Evolutionary conservation across 306 rosid species (phyloP), one percentile per base, ranked within the genome.

Genomic region (Dalbergia cultrata): DNA sequence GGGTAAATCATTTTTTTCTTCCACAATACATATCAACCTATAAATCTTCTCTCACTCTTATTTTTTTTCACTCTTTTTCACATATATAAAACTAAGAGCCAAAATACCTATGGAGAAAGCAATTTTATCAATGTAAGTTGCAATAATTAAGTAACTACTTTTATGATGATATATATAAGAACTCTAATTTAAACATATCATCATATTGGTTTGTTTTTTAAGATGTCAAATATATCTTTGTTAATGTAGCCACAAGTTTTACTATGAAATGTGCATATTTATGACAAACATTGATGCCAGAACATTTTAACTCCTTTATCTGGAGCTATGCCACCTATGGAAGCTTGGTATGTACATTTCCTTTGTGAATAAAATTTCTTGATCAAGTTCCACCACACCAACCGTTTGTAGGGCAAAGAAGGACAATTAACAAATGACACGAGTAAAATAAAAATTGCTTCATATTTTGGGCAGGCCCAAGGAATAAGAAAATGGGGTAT

Each of bases 121-220:
- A 72, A 52, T 70, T 47, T 74, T 70, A 22, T 60, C 9, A 21
- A 54, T 54, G 60, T 8, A 54, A 54, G 60, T 17, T n/a, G 52
- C 69, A 66, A n/a, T 37, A 59, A 37, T 67, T 41, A 47, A 17
- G 70, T 63, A 31, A 39, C 21, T 58, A 16, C 4, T 61, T 61
- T 62, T 74, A 8, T 57, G 22, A 26, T 64, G 66, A 33, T 75
- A 34, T 21, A n/a, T 19, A 9, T 57, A 0, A 21, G 22, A 57
- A 57, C 63, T 18, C 61, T 56, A 56, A 17, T 56, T 26, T 62
- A 12, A 5, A 21, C 17, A 62, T 74, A 43, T 66, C 71, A 66
- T 39, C 34, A 37, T 4, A 0, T 44, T 19, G 6, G 10, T 19
- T 60, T 14, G 26, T 61, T 61, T 13, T 31, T 45, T 6, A n/a